Base-by-base conservation (phyloP, 352 stramenopile species). In the Phytophthora brassicae region DNA sequence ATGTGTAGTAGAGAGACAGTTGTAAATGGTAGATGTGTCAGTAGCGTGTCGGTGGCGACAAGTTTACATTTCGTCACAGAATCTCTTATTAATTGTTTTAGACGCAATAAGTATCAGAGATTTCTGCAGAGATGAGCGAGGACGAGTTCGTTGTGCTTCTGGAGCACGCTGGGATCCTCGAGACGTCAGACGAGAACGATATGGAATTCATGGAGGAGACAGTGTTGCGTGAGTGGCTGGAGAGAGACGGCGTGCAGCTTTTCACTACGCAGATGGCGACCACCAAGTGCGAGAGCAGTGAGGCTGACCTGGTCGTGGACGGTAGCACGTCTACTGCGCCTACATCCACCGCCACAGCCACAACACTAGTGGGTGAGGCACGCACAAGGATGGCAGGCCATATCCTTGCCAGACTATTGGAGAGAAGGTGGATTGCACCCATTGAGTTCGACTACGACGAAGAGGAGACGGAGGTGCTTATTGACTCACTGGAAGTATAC, bases 101-200 rank as follows among this genome's bases (percentile, higher is more conserved):
- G 31, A 53, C 38, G 26, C 33, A 51, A 33, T n/a, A n/a, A 31
- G 8, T 53, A 47, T 59, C 48, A 65, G 38, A 57, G 58, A 46
- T 44, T 13, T 6, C 8, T 9, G 26, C 26, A 46, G 13, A 20
- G 26, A 90, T 90, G 79, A 92, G 79, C 64, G 84, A 94, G 60
- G 84, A 94, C 70, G 84, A 92, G 68, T 94, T 94, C 59, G 83
- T 94, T 28, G 82, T 94, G 75, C 70, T 91, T 51, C 68, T 89
- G 31, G 84, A 91, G 68, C 82, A 94, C 63, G 82, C 84, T 14
- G 84, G 84, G 17, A 77, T 94, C 49, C 74, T 90, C 19, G 84
- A 93, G 56, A 75, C 70, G 19, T 85, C 79, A 53, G 82, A 94
- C 31, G 81, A 83, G 45, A 79, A 77, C 33, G 79, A 75, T 24